These are phyloP conservation scores for Penicillium arizonense DNA, from an alignment of 495 filamentous ascomycete genomes.

Conservation along the genomic window DNA sequence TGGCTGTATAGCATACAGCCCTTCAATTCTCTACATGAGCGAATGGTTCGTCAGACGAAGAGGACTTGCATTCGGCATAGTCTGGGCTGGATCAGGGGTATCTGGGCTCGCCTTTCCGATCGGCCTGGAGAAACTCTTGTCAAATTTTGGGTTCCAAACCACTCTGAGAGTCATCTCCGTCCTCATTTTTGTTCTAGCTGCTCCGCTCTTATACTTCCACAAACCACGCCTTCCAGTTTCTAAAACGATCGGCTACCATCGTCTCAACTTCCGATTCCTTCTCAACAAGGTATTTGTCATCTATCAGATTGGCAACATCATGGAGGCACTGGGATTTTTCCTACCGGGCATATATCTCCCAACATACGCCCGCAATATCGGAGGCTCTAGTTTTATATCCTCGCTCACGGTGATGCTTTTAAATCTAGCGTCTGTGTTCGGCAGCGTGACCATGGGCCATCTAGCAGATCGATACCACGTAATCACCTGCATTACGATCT, in stretches of 20 bases:
- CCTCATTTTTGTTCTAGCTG: constrained; percentile 42
- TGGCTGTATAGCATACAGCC: constrained; percentile 44
- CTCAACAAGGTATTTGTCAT: constrained; percentile 43
- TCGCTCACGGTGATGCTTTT: constrained; percentile 45
- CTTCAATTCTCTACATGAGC: constrained; percentile 47
- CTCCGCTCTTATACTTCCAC: constrained; percentile 57
- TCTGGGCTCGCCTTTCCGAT: constrained; percentile 46
- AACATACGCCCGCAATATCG: constrained; percentile 49
- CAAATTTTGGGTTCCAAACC: constrained; percentile 49
- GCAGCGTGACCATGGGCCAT: constrained; percentile 55
- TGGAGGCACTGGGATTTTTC: constrained; percentile 60
- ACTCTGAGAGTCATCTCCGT: constrained; percentile 49
- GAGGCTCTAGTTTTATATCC: constrained; percentile 18
- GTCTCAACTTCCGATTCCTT: constrained; percentile 43
- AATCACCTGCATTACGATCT: constrained; percentile 53
- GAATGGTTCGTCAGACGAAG: constrained; percentile 53
- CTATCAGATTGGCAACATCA: constrained; percentile 50
- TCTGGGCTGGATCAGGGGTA: constrained; percentile 46
- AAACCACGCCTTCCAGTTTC: constrained; percentile 51
- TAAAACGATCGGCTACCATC: constrained; percentile 9
- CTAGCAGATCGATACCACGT: constrained; percentile 56
- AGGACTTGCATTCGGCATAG: constrained; percentile 49
- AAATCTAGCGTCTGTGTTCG: constrained; percentile 54
- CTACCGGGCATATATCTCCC: constrained; percentile 60
- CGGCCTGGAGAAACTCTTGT: constrained; percentile 46